Conservation (phyloP, 805 yeast species). For the Scheffersomyces amazonensis region DNA sequence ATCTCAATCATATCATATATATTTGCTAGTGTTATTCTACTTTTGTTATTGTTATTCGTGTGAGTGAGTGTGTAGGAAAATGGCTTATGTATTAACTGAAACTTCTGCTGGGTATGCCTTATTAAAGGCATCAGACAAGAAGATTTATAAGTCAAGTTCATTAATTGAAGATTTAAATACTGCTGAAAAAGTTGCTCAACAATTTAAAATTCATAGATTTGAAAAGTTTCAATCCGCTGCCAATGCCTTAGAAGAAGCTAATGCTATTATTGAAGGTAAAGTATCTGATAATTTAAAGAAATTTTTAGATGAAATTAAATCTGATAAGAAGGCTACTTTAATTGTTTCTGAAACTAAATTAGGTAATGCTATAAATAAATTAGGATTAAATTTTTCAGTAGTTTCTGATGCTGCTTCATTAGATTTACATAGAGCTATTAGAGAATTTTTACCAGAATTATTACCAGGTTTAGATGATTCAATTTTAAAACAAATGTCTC, state of each 20-base stretch:
- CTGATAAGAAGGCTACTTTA: conserved; percentile 80
- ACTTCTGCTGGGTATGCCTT: conserved; percentile 99
- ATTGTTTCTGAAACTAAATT: conserved; percentile 94
- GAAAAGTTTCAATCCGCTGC: conserved; percentile 95
- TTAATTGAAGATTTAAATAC: conserved; percentile 75
- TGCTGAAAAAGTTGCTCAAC: conserved; percentile 81
- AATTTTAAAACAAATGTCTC: conserved; percentile 89
- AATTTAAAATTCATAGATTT: conserved; percentile 92
- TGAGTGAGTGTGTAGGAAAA: too few species aligned
- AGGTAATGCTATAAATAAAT: conserved; percentile 93
- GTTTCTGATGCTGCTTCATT: conserved; percentile 93
- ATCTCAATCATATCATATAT: too few species aligned
- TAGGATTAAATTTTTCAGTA: conserved; percentile 83
- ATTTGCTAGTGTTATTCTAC: too few species aligned
- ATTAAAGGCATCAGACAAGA: conserved; percentile 95
- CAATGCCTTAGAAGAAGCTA: conserved; percentile 93
- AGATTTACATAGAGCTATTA: conserved; percentile 92
- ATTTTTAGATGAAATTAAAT: conserved; percentile 70
- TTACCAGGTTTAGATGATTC: conserved; percentile 88
- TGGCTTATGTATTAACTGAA: conserved; percentile 93
- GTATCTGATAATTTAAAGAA: conserved; percentile 81
- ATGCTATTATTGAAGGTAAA: conserved; percentile 87
- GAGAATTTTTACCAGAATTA: conserved; percentile 90
- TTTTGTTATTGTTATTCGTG: too few species aligned
- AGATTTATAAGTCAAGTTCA: conserved; percentile 81